A percentile compares a stretch with the other conserved stretches of the same genome.
phyloP scores from a whole-genome alignment of 768 basidiomycete species.

The Pholiota molesta region DNA sequence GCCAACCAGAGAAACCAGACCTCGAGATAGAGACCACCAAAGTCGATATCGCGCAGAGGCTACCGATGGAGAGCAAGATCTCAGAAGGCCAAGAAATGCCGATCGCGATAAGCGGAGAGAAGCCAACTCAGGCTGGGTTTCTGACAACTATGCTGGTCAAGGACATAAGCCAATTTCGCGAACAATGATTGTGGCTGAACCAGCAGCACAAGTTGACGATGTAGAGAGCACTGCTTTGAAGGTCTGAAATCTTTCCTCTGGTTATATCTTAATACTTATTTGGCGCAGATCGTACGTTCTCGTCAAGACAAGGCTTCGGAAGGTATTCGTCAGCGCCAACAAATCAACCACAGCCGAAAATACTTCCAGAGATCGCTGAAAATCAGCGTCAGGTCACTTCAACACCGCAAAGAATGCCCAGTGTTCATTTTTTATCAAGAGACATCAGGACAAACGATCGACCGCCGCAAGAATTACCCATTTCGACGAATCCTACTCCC shows the following conservation, averaged over 20 bases:
- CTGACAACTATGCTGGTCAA: constrained; percentile 19
- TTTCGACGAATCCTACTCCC: not conserved
- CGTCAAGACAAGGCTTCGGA: constrained; percentile 9
- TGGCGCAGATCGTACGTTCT: constrained; percentile 6
- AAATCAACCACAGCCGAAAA: not conserved
- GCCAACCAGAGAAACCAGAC: constrained; percentile 9
- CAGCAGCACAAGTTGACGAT: constrained; percentile 21
- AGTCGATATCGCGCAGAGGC: constrained; percentile 24
- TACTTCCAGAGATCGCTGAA: constrained; percentile 4
- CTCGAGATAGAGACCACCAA: constrained; percentile 19
- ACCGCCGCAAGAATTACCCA: constrained; percentile 11
- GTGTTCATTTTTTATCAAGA: constrained; percentile 23
- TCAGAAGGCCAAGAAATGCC: constrained; percentile 18
- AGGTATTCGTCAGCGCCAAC: not conserved
- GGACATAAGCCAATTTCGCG: constrained; percentile 17
- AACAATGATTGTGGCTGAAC: constrained; percentile 13
- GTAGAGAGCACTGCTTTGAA: constrained; percentile 32
- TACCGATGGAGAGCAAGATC: constrained; percentile 23
- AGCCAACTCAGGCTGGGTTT: constrained; percentile 20
- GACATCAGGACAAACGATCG: constrained; percentile 19
- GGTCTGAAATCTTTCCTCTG: constrained; percentile 11
- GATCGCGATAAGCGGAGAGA: constrained; percentile 25
- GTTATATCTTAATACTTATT: constrained; percentile 2
- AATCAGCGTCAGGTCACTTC: constrained; percentile 7
- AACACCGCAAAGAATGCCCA: constrained; percentile 19